These are phyloP conservation scores for Epichloe baconii DNA, from an alignment of 2,329 filamentous ascomycete genomes.

Conservation along the genomic window DNA sequence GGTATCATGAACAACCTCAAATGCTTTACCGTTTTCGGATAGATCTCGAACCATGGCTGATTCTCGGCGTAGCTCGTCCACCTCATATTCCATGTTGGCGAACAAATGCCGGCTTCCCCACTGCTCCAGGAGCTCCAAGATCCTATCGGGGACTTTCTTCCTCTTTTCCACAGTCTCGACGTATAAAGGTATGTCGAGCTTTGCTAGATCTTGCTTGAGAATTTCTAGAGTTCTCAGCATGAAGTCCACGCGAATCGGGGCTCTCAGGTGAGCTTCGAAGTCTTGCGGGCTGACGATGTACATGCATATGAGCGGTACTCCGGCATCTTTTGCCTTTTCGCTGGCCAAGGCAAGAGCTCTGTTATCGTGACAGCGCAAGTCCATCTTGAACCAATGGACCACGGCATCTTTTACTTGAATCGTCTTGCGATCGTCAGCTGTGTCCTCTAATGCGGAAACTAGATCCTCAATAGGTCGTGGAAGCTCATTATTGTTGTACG, in stretches of 20 bases:
- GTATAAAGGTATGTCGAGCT: constrained; percentile 64
- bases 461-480: constrained; percentile 62
- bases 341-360: constrained; percentile 54
- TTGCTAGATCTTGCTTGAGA: constrained; percentile 52
- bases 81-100: constrained; percentile 82
- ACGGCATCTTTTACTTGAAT: constrained; percentile 48
- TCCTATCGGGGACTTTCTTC: constrained; percentile 43
- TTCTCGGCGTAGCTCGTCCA: constrained; percentile 76
- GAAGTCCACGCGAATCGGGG: constrained; percentile 66
- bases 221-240: constrained; percentile 57
- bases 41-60: constrained; percentile 48
- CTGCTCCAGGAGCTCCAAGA: constrained; percentile 51
- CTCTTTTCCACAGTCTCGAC: constrained; percentile 59
- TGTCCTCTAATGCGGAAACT: constrained; percentile 46
- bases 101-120: constrained; percentile 69
- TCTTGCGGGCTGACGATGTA: constrained; percentile 78
- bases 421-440: constrained; percentile 35
- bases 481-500: constrained; percentile 59
- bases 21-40: constrained; percentile 48
- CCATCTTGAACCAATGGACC: constrained; percentile 84
- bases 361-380: constrained; percentile 64
- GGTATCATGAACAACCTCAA: constrained; percentile 67
- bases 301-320: constrained; percentile 59
- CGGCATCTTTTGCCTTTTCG: constrained; percentile 48
- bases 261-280: constrained; percentile 65